Conservation (phyloP, 805 yeast genomes). For the Sugiyamaella boreocaroliniensis region DNA sequence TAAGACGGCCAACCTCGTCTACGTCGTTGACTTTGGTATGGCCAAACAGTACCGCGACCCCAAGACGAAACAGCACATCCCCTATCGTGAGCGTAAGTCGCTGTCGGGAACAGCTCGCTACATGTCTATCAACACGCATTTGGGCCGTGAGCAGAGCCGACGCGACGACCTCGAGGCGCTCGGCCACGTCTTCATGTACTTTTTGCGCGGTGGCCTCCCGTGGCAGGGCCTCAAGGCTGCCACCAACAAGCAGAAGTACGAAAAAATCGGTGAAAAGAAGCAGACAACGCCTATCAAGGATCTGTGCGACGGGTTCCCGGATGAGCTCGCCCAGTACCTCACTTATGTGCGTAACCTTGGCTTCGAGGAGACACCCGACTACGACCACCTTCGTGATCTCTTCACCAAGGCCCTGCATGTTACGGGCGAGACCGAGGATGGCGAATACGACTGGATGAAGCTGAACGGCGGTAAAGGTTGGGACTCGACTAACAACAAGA, state of each 20-base stretch:
- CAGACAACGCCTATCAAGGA: conserved; percentile 82
- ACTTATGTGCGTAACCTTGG: conserved; percentile 80
- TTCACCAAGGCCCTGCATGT: conserved; percentile 72
- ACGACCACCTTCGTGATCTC: conserved; percentile 73
- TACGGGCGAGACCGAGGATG: conserved; percentile 68
- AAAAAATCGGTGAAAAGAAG: conserved; percentile 94
- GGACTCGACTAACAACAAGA: conserved; percentile 84
- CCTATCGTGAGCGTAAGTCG: conserved; percentile 92
- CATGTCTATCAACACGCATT: conserved; percentile 95
- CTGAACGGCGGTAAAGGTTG: conserved; percentile 93
- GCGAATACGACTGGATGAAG: conserved; percentile 97
- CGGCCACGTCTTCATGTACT: conserved; percentile 95
- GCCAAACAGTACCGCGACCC: conserved; percentile 98
- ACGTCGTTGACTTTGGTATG: conserved; percentile 96
- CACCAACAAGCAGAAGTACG: conserved; percentile 94
- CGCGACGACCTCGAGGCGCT: conserved; percentile 94
- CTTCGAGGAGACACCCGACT: conserved; percentile 93
- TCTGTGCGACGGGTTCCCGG: conserved; percentile 81
- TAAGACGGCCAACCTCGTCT: conserved; percentile 76
- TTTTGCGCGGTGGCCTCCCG: conserved; percentile 87
- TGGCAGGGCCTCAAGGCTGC: conserved; percentile 99
- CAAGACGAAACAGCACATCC: conserved; percentile 89
- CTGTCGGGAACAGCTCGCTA: conserved; percentile 97
- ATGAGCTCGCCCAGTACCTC: conserved; percentile 87
- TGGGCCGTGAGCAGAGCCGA: conserved; percentile 95